Evolutionary conservation across 345 rosid species (phyloP), one percentile per base, ranked within the genome.

Genomic region (Corchorus capsularis): DNA sequence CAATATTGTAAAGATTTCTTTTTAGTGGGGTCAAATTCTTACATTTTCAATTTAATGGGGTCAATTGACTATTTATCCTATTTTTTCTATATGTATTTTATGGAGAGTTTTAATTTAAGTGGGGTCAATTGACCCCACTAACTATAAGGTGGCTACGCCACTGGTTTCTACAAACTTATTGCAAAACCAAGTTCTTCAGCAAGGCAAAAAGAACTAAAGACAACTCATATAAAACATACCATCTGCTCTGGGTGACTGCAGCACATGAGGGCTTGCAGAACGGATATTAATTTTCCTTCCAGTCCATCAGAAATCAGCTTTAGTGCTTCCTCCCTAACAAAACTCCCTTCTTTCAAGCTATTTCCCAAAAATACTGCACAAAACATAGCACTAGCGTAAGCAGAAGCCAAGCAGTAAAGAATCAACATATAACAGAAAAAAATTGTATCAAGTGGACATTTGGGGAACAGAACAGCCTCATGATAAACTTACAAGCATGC

Each of bases 271-370:
- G 67, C 83, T 78, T 87, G 84, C 64, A 93, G 80, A 47, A 91
- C 82, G 69, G 83, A 85, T 52, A 89, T 79, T 79, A 88, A 87
- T 83, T 81, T 89, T 73, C 77, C 73, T 83, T 93, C 98, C 77
- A 96, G 82, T 78, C 98, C 98, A 85, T 84, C 90, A 73, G 94
- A 91, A 83, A 93, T 88, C 83, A 96, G 80, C 83, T 89, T 89
- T 73, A 74, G 69, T 32, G 88, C 90, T 83, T 80, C 87, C 55
- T 86, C 87, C 71, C 82, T 81, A 34, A 85, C 75, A 77, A 72
- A 41, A 82, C 75, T 82, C 71, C 83, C 85, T 77, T 82, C 93
- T 59, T 81, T 74, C 73, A 79, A 77, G 79, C 85, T 73, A 82
- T 69, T 80, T 69, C 86, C 89, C 77, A 82, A 66, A 79, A 81